Evolutionary conservation across 2,329 filamentous ascomycete species (phyloP), one percentile per base, ranked within the genome.

Genomic region (Aspergillus fijiensis): DNA sequence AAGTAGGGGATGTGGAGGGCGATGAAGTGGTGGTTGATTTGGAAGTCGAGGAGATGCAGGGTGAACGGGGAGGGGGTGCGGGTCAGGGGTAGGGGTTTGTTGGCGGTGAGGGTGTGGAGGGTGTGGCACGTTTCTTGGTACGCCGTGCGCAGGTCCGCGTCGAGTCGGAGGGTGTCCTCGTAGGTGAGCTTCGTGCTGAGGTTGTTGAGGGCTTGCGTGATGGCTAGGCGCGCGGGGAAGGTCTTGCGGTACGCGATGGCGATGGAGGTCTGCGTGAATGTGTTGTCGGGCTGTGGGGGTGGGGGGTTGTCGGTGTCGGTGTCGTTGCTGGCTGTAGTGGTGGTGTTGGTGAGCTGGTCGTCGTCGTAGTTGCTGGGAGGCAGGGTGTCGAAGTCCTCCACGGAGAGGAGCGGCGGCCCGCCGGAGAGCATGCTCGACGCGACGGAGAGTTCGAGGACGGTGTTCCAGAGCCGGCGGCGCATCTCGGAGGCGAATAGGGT

Each of bases 291-390:
- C 5, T 71, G 64, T 10, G 33, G 4, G 0, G 67, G 35, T 1
- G 75, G 67, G 14, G 73, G 7, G 25, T 27, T 27, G 27, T 10
- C 27, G 7, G 27, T 7, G 27, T 29, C 27, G 27, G 27, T 10
- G 27, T 29, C 27, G 27, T 29, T 29, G 27, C 27, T 29, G 27
- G 27, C 64, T 1, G 71, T 61, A 0, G 52, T 47, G 33, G 64
- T 55, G 1, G 80, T 84, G 57, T 84, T 82, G 0, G 87, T 72
- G 23, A 69, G 57, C 19, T 65, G 58, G 11, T 64, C 53, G n/a
- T 68, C 66, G 19, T 66, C 55, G 2, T 67, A 14, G 49, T 67
- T 67, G 12, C 61, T 62, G 4, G 66, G 67, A 0, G 61, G 61
- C 9, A 25, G 31, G 9, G 59, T 62, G 49, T 68, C 67, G 52